phyloP scores from a whole-genome alignment of 2,329 filamentous ascomycete genomes.

The Sclerotinia sclerotiorum region DNA sequence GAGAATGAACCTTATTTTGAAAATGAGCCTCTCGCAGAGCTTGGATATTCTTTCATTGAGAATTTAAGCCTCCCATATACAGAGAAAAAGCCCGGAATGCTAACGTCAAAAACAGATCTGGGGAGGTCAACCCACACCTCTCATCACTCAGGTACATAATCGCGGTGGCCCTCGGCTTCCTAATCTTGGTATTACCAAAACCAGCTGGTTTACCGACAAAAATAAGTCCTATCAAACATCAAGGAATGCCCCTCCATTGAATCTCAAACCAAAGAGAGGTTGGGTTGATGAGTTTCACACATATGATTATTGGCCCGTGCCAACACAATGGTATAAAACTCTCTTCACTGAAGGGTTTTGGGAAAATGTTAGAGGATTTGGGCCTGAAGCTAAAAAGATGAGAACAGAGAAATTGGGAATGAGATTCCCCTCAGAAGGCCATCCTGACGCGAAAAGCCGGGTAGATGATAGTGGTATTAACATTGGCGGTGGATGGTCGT shows the following conservation, averaged over 20 bases:
- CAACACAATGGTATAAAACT: conserved; percentile 1
- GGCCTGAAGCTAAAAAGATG: background rate
- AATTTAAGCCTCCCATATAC: background rate
- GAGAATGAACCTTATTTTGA: conserved; percentile 19
- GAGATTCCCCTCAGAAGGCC: background rate
- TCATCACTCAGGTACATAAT: conserved; percentile 3
- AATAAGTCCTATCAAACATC: conserved; percentile 11
- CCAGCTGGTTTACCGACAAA: conserved; percentile 15
- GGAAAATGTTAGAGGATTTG: background rate
- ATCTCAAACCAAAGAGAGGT: background rate
- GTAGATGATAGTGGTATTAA: background rate
- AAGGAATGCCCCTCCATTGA: background rate
- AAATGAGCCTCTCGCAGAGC: conserved; percentile 12
- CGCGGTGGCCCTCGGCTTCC: conserved; percentile 13
- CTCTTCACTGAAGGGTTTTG: conserved; percentile 1
- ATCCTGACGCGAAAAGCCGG: background rate
- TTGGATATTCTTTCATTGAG: conserved; percentile 16
- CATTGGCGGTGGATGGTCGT: background rate
- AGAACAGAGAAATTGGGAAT: background rate
- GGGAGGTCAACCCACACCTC: background rate
- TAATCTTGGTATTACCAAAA: background rate
- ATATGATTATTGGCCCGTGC: conserved; percentile 10
- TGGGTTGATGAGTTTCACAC: background rate
- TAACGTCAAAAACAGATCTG: background rate
- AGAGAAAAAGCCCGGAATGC: background rate